Base-by-base conservation (phyloP, 1,284 basidiomycete genomes). In the Singerocomus rubriflavus region DNA sequence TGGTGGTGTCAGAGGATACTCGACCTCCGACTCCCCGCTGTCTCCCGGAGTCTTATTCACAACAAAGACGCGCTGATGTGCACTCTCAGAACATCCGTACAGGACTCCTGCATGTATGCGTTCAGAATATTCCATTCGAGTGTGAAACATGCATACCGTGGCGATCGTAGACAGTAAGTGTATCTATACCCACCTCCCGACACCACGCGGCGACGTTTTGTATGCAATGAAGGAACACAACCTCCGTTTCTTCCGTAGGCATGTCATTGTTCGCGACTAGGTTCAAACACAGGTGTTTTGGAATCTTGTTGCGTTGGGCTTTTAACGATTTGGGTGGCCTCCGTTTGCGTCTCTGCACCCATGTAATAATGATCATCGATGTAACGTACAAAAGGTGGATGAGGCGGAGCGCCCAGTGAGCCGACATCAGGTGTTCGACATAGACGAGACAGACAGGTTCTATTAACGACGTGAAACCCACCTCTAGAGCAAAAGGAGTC, bases 1-100 rank as follows among this genome's bases (percentile, higher is more conserved):
- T 3, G 87, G 87, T 26, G 87, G 87, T 0, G 87, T 90, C 47
- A 80, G 71, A 37, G 86, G 85, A 62, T 82, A 88, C 61, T 81
- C 78, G 4, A 77, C 63, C 55, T 82, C 82, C 13, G 76, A 76
- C 43, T 75, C 76, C 41, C 73, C 74, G 26, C 73, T 75, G 41
- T 76, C 72, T 48, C 71, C 65, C 8, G 67, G 61, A n/a, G 57
- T 53, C 32, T 60, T 62, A 39, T 65, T 57, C 35, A 58, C 51
- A 21, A 63, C 53, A 36, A 66, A 51, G 34, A 78, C 60, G 44
- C 66, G 68, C 50, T 69, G 66, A 44, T 67, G 69, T 34, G 79
- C 73, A 27, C 55, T 53, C 47, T 75, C 71, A 11, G 74, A 72
- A 48, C 68, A 75, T 45, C 70, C 65, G 11, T 71, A 61, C 30